A percentile compares a stretch with the other conserved stretches of the same genome.
phyloP scores from a whole-genome alignment of 495 filamentous ascomycete species.

The Annulohypoxylon nitens region DNA sequence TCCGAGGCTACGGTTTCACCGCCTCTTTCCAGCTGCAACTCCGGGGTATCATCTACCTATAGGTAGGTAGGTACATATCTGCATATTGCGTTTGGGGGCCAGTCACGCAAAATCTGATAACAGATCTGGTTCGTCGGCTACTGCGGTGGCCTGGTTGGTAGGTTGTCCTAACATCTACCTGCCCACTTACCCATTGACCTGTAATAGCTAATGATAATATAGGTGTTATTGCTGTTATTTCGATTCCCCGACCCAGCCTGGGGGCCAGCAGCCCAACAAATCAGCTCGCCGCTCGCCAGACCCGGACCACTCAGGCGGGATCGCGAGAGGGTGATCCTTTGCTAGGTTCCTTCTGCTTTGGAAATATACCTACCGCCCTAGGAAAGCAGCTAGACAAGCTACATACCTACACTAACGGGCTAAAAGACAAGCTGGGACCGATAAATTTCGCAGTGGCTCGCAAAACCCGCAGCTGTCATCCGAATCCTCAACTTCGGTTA shows the following conservation, averaged over 20 bases:
- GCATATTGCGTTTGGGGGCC: slow-evolving; percentile 14
- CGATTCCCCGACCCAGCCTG: background rate
- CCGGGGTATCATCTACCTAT: background rate
- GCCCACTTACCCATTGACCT: too few relatives aligned
- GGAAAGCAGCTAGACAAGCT: too few relatives aligned
- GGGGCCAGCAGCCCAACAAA: slow-evolving; percentile 13
- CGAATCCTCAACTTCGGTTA: slow-evolving; percentile 7
- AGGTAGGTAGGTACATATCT: too few relatives aligned
- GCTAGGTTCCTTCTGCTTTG: slow-evolving; percentile 9
- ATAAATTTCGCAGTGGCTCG: background rate
- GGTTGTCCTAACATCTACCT: background rate
- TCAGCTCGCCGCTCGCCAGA: slow-evolving; percentile 23
- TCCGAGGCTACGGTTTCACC: slow-evolving; percentile 39
- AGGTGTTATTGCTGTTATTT: slow-evolving; percentile 16
- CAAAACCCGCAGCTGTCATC: background rate
- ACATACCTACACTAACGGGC: background rate
- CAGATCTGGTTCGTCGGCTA: slow-evolving; percentile 22
- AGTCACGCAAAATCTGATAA: slow-evolving; percentile 3
- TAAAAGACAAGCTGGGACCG: background rate
- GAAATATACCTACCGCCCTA: background rate
- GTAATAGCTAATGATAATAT: background rate
- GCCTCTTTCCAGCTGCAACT: slow-evolving; percentile 4
- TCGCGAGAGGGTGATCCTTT: background rate
- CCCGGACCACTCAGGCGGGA: slow-evolving; percentile 34
- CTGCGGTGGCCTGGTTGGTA: background rate